Evolutionary conservation across 495 filamentous ascomycete species (phyloP).

Genomic region (Durotheca rogersii): DNA sequence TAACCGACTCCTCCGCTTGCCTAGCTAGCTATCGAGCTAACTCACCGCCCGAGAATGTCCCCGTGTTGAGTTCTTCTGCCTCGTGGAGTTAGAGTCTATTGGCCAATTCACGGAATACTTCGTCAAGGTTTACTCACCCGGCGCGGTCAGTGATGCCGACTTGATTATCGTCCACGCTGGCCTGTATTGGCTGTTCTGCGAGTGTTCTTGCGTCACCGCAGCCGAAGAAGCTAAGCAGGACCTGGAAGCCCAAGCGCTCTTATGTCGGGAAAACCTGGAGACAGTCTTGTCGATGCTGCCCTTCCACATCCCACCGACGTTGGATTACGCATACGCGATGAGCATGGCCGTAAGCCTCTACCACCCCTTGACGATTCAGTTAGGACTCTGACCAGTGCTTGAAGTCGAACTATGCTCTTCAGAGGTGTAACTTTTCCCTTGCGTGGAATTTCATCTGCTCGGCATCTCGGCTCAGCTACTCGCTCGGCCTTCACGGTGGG

Average conservation of each 20-base stretch:
- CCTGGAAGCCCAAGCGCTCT: neutral
- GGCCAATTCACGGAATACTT: neutral
- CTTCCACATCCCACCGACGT: neutral
- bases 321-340: neutral
- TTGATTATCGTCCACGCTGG: neutral
- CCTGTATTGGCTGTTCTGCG: neutral
- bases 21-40: too few species aligned
- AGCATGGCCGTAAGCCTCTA: neutral
- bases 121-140: neutral
- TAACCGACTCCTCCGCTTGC: too few species aligned
- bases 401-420: neutral
- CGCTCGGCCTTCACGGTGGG: neutral
- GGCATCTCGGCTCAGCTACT: neutral
- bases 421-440: neutral
- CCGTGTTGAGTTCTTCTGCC: neutral
- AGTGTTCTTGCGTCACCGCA: neutral
- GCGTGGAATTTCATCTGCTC: neutral
- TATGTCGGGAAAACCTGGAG: neutral
- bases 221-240: neutral
- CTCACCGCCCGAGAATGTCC: neutral
- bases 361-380: neutral
- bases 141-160: neutral
- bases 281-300: neutral
- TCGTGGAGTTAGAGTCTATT: neutral
- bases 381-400: neutral